These are phyloP conservation scores for Parmales sp. DNA, from an alignment of 108 stramenopile species.

Conservation along the genomic window DNA sequence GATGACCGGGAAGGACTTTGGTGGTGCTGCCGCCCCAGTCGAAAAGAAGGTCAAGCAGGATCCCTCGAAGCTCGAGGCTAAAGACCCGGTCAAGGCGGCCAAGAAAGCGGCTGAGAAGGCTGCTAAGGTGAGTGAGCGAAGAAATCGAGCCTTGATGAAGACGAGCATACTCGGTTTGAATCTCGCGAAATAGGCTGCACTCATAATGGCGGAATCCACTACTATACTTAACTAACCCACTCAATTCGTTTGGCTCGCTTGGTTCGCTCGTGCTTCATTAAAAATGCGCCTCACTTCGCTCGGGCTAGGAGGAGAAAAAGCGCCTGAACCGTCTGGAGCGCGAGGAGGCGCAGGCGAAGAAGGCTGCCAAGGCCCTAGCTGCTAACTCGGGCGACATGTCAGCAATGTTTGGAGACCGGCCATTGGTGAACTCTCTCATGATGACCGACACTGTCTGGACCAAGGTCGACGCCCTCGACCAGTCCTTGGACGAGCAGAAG, in stretches of 20 bases:
- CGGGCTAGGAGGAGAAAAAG: constrained; percentile 63
- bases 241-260: too few species aligned
- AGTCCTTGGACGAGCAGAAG: constrained; percentile 54
- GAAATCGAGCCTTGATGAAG: not conserved
- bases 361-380: constrained; percentile 53
- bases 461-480: constrained; percentile 56
- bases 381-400: constrained; percentile 66
- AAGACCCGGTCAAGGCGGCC: constrained; percentile 64
- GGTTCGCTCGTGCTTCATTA: too few species aligned
- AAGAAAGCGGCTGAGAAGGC: constrained; percentile 21
- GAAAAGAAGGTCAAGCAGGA: constrained; percentile 30
- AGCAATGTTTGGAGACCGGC: constrained; percentile 86
- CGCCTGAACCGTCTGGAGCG: constrained; percentile 28
- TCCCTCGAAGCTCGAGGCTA: constrained; percentile 28
- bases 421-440: constrained; percentile 59
- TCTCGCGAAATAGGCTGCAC: too few species aligned
- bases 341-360: constrained; percentile 61
- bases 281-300: not conserved
- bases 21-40: constrained; percentile 16
- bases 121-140: constrained; percentile 3
- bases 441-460: constrained; percentile 58
- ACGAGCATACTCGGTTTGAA: too few species aligned
- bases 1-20: constrained; percentile 51
- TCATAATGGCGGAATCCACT: too few species aligned
- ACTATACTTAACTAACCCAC: too few species aligned